Evolutionary conservation across 148 eudicot genomes (phyloP), one percentile per base, ranked within the genome.

Genomic region (Spergularia marina): DNA sequence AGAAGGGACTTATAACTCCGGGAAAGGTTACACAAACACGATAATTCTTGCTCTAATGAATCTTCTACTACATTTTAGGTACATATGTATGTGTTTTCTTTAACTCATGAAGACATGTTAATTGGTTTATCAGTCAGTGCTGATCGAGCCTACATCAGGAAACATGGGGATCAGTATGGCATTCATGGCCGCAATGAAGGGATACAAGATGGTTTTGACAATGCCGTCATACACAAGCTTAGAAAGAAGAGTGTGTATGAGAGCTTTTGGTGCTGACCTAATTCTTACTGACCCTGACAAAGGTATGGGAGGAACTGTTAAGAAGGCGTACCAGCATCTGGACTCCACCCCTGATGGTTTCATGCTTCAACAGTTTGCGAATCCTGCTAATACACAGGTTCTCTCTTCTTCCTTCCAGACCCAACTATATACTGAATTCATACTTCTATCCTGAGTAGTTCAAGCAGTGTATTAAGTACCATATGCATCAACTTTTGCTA

Each of bases 131-230:
- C 80, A 95, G 98, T 89, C 97, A 3, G 91, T 89, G 71, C 70
- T 95, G 90, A 92, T 95, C 21, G 98, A 95, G 86, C 98, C 98
- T 1, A 95, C 98, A 70, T 95, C 98, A 21, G 98, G 98, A 9
- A 95, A 95, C 76, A 95, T 95, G 98, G 98, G 98, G 36, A 95
- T 95, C 39, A 95, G 98, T 79, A 83, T 95, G 96, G 98, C 98
- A 6, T 95, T 95, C 82, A 92, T 95, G 87, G 97, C 98, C 0
- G 92, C 98, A 4, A 78, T 95, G 87, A 95, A 89, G 85, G 98
- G 98, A 4, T 89, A 90, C 89, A 95, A 89, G 77, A 92, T 92
- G 96, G 88, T 92, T 0, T 75, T 95, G 75, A 95, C 98, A 10
- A 95, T 95, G 98, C 98, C 98, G 13, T 92, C 98, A 1, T 95